These are phyloP conservation scores for Taiwanofungus camphoratus DNA, from an alignment of 1,284 basidiomycete species.

Conservation along the genomic window DNA sequence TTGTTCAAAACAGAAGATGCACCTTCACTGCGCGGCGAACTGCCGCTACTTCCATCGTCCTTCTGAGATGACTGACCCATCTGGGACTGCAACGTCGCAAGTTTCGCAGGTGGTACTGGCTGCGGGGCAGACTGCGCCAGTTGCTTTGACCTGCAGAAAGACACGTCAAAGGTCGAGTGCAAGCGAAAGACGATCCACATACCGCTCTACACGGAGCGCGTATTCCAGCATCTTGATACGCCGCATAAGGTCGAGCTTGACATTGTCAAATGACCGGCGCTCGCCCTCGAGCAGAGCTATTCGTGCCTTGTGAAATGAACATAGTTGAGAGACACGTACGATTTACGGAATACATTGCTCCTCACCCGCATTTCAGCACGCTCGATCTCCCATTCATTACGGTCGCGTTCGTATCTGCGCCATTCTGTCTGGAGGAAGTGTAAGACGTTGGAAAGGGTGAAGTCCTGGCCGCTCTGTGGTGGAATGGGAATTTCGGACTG, in stretches of 20 bases:
- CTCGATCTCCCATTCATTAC: constrained; percentile 99
- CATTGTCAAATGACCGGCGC: constrained; percentile 92
- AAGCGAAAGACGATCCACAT: constrained; percentile 27
- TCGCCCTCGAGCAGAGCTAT: constrained; percentile 98
- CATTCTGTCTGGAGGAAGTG: constrained; percentile 99
- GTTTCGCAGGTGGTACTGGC: constrained; percentile 53
- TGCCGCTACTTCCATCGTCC: constrained; percentile 70
- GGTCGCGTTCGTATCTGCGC: constrained; percentile 92
- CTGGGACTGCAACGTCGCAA: constrained; percentile 52
- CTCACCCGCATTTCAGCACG: constrained; percentile 94
- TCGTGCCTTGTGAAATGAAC: constrained; percentile 58
- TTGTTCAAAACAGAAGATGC: constrained; percentile 18
- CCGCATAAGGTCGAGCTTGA: constrained; percentile 92
- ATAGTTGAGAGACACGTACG: constrained; percentile 16
- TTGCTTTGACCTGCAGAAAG: constrained; percentile 67
- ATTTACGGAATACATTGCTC: constrained; percentile 20
- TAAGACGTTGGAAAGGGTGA: constrained; percentile 90
- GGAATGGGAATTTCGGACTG: constrained; percentile 60
- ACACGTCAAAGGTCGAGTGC: constrained; percentile 27
- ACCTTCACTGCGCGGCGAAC: constrained; percentile 81
- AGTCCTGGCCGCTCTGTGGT: constrained; percentile 79
- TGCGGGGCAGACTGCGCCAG: constrained; percentile 52
- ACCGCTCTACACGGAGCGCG: constrained; percentile 91
- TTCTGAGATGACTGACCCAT: constrained; percentile 49
- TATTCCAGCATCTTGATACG: constrained; percentile 99